phyloP scores from a whole-genome alignment of 2,329 filamentous ascomycete species.

The Neurospora crassa region DNA sequence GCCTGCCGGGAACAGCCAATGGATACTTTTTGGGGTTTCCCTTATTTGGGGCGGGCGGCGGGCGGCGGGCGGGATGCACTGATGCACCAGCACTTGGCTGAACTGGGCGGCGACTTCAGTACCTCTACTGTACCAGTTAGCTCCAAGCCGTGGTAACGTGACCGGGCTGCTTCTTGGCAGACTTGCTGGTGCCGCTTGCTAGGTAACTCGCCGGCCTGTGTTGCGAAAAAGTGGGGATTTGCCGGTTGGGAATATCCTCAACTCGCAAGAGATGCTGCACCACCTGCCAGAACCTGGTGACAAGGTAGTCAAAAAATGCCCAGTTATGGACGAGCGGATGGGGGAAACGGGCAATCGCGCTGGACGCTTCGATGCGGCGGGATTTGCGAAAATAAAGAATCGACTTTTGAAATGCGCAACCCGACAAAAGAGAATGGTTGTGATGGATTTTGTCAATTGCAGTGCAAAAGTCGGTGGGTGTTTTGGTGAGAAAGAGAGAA shows the following conservation, averaged over 20 bases:
- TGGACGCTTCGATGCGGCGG: slow-evolving; percentile 21
- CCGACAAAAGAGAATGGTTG: slow-evolving; percentile 17
- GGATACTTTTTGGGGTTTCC: background rate
- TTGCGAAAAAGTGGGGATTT: slow-evolving; percentile 10
- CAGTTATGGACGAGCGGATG: slow-evolving; percentile 14
- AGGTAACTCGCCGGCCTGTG: slow-evolving; percentile 2
- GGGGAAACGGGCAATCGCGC: slow-evolving; percentile 13
- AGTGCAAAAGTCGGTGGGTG: slow-evolving; percentile 23
- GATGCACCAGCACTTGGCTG: background rate
- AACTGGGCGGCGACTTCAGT: background rate
- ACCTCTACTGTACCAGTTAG: too few relatives aligned
- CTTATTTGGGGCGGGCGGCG: background rate
- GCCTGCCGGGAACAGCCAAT: background rate
- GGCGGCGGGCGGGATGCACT: background rate
- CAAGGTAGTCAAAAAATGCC: slow-evolving; percentile 7
- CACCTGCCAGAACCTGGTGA: slow-evolving; percentile 5
- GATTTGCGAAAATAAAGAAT: slow-evolving; percentile 25
- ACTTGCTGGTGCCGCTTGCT: background rate
- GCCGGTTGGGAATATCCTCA: slow-evolving; percentile 17
- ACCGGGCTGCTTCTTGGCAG: slow-evolving; percentile 4
- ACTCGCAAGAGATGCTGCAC: slow-evolving; percentile 5
- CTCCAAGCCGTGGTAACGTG: slow-evolving; percentile 2
- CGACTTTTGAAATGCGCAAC: slow-evolving; percentile 26
- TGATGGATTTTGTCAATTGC: slow-evolving; percentile 28
- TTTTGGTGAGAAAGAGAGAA: slow-evolving; percentile 27